Evolutionary conservation across 345 rosid species (phyloP).

Genomic region (Capsella bursapastoris): DNA sequence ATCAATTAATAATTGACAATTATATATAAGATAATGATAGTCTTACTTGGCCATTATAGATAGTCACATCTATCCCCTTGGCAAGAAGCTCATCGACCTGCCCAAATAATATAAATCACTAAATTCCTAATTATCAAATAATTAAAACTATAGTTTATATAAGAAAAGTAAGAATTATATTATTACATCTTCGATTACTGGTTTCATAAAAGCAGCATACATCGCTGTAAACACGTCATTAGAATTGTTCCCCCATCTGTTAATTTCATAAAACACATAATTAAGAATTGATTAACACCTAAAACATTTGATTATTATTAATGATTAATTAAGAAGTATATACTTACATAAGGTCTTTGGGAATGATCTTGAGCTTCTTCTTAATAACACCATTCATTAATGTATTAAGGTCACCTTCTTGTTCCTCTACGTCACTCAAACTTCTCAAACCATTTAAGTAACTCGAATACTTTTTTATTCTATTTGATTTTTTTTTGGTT

Average conservation of each 20-base stretch:
- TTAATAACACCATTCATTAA: conserved; percentile 76
- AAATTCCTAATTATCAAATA: too few relatives aligned
- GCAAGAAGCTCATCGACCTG: conserved; percentile 83
- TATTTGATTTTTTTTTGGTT: conserved; percentile 15
- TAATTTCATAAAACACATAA: not conserved
- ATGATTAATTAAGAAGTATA: not conserved
- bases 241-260: conserved; percentile 87
- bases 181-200: conserved; percentile 69
- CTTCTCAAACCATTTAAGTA: conserved; percentile 53
- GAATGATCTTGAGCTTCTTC: conserved; percentile 80
- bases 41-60: conserved; percentile 90
- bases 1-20: not conserved
- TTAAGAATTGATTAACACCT: not conserved
- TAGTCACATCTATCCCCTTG: conserved; percentile 73
- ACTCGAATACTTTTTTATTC: conserved; percentile 55
- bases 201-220: conserved; percentile 81
- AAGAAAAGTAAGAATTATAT: too few relatives aligned
- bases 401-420: conserved; percentile 47
- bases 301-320: too few relatives aligned
- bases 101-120: not conserved
- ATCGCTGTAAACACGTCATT: conserved; percentile 54
- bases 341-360: conserved; percentile 59
- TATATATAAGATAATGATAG: conserved; percentile 2
- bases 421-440: conserved; percentile 37
- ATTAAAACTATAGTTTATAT: too few relatives aligned